phyloP scores from a whole-genome alignment of 192 early-diverging fungal genomes.

The Rhizophagus clarus region DNA sequence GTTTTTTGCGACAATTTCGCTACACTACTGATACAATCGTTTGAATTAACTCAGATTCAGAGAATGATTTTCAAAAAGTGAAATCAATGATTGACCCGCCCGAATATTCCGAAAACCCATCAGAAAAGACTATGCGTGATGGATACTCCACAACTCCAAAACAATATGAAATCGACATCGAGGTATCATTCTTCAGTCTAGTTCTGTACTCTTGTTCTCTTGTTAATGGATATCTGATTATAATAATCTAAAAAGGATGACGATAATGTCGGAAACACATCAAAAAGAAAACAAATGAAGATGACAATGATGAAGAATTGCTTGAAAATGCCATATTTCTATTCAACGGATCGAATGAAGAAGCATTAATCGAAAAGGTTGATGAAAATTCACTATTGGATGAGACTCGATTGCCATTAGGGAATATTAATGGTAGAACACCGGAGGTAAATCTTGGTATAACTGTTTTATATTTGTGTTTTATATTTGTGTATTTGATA shows the following conservation, averaged over 20 bases:
- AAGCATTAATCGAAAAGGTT: conserved; percentile 1
- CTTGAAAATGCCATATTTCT: conserved; percentile 14
- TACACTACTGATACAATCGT: neutral
- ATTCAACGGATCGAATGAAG: conserved; percentile 11
- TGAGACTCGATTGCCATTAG: conserved; percentile 2
- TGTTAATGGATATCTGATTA: too few relatives aligned
- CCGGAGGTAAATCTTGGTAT: conserved; percentile 4
- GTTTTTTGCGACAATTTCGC: too few relatives aligned
- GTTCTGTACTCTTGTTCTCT: too few relatives aligned
- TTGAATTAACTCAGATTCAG: neutral
- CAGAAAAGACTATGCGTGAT: too few relatives aligned
- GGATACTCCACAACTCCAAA: too few relatives aligned
- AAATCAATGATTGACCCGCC: too few relatives aligned
- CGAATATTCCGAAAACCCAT: too few relatives aligned
- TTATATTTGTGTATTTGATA: neutral
- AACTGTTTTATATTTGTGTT: too few relatives aligned
- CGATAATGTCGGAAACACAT: too few relatives aligned
- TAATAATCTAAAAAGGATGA: too few relatives aligned
- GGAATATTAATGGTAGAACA: neutral
- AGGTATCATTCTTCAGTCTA: too few relatives aligned
- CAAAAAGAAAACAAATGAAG: conserved; percentile 9
- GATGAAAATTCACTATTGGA: conserved; percentile 17
- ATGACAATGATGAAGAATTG: conserved; percentile 7
- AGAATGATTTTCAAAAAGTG: neutral
- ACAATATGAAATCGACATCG: too few relatives aligned